Evolutionary conservation across 257 asterid genomes (phyloP).

Genomic region (Petrea volubilis): DNA sequence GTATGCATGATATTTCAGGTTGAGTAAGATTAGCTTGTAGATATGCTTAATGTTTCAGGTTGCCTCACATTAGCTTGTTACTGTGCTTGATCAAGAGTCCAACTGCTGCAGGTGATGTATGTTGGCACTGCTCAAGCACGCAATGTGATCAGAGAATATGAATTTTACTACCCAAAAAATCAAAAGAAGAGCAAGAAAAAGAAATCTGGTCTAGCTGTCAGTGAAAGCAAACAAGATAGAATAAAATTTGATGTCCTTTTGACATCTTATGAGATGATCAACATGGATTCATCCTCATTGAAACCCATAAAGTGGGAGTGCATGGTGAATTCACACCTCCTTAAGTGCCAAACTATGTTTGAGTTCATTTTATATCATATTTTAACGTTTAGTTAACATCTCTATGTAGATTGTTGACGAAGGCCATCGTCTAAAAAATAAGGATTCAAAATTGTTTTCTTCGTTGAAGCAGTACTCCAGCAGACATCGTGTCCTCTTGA

Average conservation of each 20-base stretch:
- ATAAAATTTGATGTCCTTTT: constrained; percentile 96
- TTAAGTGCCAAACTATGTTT: constrained; percentile 15
- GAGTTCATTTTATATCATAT: constrained; percentile 22
- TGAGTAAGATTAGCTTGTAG: constrained; percentile 10
- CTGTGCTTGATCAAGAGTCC: constrained; percentile 30
- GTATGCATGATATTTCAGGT: constrained; percentile 36
- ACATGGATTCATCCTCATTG: constrained; percentile 74
- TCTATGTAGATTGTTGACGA: constrained; percentile 92
- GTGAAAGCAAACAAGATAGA: constrained; percentile 88
- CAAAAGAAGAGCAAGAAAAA: constrained; percentile 86
- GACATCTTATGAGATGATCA: constrained; percentile 97
- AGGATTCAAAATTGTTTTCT: constrained; percentile 92
- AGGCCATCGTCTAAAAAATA: constrained; percentile 97
- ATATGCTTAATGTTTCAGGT: constrained; percentile 15
- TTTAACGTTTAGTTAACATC: constrained; percentile 20
- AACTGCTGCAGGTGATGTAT: constrained; percentile 86
- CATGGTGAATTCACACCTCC: constrained; percentile 60
- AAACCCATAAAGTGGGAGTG: constrained; percentile 96
- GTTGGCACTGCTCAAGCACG: constrained; percentile 89
- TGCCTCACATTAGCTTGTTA: constrained; percentile 11
- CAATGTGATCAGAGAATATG: constrained; percentile 74
- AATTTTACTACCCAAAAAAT: constrained; percentile 82
- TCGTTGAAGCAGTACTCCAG: constrained; percentile 74
- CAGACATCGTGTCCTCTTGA: constrained; percentile 89
- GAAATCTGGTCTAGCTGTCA: constrained; percentile 66